These are phyloP conservation scores for Aegilops longissima DNA, from an alignment of 176 grass and related monocot genomes.

Conservation along the genomic window DNA sequence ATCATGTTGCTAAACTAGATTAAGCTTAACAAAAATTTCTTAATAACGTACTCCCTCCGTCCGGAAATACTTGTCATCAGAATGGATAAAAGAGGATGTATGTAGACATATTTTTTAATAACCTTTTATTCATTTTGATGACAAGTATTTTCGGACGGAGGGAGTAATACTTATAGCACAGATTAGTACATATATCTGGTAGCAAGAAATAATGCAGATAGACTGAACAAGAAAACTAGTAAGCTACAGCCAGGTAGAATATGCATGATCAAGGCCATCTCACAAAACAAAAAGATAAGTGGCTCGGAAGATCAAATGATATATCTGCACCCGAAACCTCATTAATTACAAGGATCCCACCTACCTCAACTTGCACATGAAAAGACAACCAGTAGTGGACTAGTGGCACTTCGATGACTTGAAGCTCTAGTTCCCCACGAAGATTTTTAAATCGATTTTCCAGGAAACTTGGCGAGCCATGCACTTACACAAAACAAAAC, in stretches of 20 bases:
- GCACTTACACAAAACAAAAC: neutral
- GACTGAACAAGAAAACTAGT: neutral
- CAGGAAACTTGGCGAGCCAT: conserved; percentile 10
- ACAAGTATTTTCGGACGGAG: too few relatives aligned
- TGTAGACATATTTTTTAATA: too few relatives aligned
- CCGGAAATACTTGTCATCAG: too few relatives aligned
- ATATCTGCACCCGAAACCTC: neutral
- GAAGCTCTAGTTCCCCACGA: conserved; percentile 14
- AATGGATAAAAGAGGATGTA: too few relatives aligned
- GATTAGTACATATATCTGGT: neutral
- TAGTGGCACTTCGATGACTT: conserved; percentile 15
- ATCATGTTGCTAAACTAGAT: too few relatives aligned
- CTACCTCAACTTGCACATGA: conserved; percentile 30
- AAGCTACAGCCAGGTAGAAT: neutral
- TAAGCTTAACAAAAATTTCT: too few relatives aligned
- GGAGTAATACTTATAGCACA: too few relatives aligned
- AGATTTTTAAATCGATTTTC: conserved; percentile 1
- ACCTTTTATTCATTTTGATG: too few relatives aligned
- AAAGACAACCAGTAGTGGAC: neutral
- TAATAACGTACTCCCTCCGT: too few relatives aligned
- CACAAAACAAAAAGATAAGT: neutral
- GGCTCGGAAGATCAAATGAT: neutral
- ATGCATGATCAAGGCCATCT: neutral
- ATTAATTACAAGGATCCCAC: conserved; percentile 22
- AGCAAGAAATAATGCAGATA: neutral